Conservation (phyloP, 2,329 filamentous ascomycete species). For the Cladobotryum mycophilum region DNA sequence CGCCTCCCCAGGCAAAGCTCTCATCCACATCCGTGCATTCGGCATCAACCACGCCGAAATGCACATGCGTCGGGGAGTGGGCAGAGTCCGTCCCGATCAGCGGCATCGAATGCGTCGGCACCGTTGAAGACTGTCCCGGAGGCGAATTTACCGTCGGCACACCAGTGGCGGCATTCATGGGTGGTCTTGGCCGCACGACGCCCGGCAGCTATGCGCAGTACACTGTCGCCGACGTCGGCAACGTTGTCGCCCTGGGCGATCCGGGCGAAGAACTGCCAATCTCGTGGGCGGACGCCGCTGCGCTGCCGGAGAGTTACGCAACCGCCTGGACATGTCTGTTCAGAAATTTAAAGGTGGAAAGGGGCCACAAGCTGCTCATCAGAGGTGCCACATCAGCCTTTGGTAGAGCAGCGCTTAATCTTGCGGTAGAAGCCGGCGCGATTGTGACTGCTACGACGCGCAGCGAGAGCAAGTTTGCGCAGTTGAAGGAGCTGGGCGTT, state of each 20-base stretch:
- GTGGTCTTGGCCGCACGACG: slow-evolving; percentile 33
- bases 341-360: slow-evolving; percentile 1
- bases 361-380: slow-evolving; percentile 5
- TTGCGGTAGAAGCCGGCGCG: slow-evolving; percentile 9
- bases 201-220: slow-evolving; percentile 33
- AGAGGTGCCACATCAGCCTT: slow-evolving; percentile 9
- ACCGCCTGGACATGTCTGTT: slow-evolving; percentile 8
- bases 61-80: slow-evolving; percentile 39
- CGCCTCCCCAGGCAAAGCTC: slow-evolving; percentile 21
- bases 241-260: slow-evolving; percentile 1
- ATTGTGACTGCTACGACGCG: slow-evolving; percentile 4
- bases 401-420: slow-evolving; percentile 6
- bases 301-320: slow-evolving; percentile 5
- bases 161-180: slow-evolving; percentile 35
- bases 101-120: slow-evolving; percentile 38
- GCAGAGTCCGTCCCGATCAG: slow-evolving; percentile 31
- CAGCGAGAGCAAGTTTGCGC: neutral
- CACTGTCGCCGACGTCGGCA: neutral
- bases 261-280: slow-evolving; percentile 1
- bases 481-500: slow-evolving; percentile 1
- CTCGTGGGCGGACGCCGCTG: slow-evolving; percentile 5
- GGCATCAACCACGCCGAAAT: slow-evolving; percentile 40
- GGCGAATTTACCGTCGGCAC: slow-evolving; percentile 26
- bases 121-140: slow-evolving; percentile 28
- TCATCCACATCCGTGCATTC: slow-evolving; percentile 34